Evolutionary conservation across 1,284 basidiomycete genomes (phyloP), one percentile per base, ranked within the genome.

Genomic region (Golubevia pallescens): DNA sequence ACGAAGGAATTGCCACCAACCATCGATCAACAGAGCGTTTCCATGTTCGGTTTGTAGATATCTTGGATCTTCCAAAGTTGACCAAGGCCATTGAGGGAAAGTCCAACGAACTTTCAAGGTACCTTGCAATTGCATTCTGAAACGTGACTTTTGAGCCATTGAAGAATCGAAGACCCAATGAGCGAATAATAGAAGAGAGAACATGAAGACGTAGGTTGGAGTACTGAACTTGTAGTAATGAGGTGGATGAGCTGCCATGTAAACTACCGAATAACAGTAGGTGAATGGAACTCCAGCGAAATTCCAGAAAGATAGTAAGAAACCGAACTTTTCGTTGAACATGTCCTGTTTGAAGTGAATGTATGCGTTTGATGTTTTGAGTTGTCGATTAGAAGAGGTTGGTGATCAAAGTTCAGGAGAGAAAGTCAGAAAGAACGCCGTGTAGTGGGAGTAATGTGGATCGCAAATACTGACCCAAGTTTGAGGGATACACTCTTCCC

Each of bases 121-220:
- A 81, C 94, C 85, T 65, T 87, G 93, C 54, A 93, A 92, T 86
- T 97, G 92, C 92, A 97, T 96, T 86, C 97, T 96, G 90, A 98
- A 98, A 71, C 92, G 91, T 71, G 93, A 95, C 88, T 99, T 99
- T 85, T 99, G 96, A 2, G 94, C 91, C 94, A 97, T 97, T 6
- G 94, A 89, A 13, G 93, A 92, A 84, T 99, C 96, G 88, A 93
- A 98, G 75, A 73, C 60, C 58, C 60, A 69, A 61, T 81, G 71
- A 23, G 62, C 60, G 61, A 77, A 71, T 52, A 85, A 66, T 19
- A 85, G 78, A 53, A 81, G 67, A 61, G 71, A 64, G 48, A 32
- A 80, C 68, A 78, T 65, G 60, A 90, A 78, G 63, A 93, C 86
- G 77, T 94, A 93, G 3, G 88, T 89, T 5, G 89, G 88, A 1